Percentiles rank a stretch among this genome's conserved stretches.
These are phyloP conservation scores for Candida xyloterini DNA, from an alignment of 805 yeast species.

Conservation along the genomic window DNA sequence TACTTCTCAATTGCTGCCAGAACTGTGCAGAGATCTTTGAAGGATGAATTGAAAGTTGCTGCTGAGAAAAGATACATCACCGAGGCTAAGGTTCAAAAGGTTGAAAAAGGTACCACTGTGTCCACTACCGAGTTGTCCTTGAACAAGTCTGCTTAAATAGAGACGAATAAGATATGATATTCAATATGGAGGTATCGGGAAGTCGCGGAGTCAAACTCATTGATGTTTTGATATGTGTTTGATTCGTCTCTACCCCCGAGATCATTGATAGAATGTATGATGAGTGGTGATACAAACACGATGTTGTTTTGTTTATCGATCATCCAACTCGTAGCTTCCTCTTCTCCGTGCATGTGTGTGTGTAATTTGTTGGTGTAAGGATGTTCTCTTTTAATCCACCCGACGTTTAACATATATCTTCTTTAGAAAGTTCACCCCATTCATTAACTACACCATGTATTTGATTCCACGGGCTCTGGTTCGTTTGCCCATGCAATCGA, in stretches of 20 bases:
- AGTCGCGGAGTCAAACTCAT: not conserved
- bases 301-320: too few relatives aligned
- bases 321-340: too few relatives aligned
- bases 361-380: slow-evolving; percentile 2
- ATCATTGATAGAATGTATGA: not conserved
- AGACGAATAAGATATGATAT: slow-evolving; percentile 8
- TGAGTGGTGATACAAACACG: too few relatives aligned
- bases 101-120: slow-evolving; percentile 60
- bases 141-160: slow-evolving; percentile 18
- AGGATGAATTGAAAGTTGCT: slow-evolving; percentile 75
- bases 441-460: not conserved
- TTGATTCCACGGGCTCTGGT: slow-evolving; percentile 2
- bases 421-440: not conserved
- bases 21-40: slow-evolving; percentile 82
- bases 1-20: slow-evolving; percentile 89
- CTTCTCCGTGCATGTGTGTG: not conserved
- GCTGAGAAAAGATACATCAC: slow-evolving; percentile 69
- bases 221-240: too few relatives aligned
- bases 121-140: slow-evolving; percentile 26
- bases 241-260: not conserved
- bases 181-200: slow-evolving; percentile 8
- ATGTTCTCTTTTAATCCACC: not conserved
- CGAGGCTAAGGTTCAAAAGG: slow-evolving; percentile 71
- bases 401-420: too few relatives aligned
- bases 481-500: not conserved